Base-by-base conservation (phyloP, 2,329 filamentous ascomycete species). In the Atkinsonella texensis region DNA sequence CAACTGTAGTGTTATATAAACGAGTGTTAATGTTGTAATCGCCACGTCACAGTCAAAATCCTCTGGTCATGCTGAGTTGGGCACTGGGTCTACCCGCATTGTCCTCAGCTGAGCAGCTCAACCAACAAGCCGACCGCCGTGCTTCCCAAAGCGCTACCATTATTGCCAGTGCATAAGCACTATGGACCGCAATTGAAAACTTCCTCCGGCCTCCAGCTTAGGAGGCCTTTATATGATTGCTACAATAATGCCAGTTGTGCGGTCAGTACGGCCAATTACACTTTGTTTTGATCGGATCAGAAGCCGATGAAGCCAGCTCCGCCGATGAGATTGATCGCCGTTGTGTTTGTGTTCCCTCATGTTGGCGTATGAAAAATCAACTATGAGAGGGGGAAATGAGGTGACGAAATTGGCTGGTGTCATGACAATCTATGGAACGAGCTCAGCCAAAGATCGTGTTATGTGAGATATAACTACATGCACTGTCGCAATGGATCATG, bases 321-420 rank as follows among this genome's bases (percentile, higher is more conserved):
- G 70, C 46, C 71, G 54, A 23, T 64, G 57, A 49, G 59, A 35
- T 57, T 40, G 54, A 51, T 49, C 55, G 61, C 48, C 63, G 57
- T 58, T 64, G 59, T 69, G 66, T 50, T 60, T 63, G 53, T 66
- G 66, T 49, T 68, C 68, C 65, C 81, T 72, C 64, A 72, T 61
- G 60, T 71, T 60, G 59, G 67, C 13, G 74, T 80, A 70, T 53
- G 72, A 72, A 48, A 74, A 68, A 67, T 86, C 82, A 43, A 86
- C 74, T 49, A 84, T 73, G 45, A 87, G 75, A 2, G 83, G 85
- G 56, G 85, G 45, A 42, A 87, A 63, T 66, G 86, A 85, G 20
- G 80, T 76, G 48, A 80, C 69, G 62, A 85, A 78, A 56, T 80
- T 73, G 55, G 86, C 57, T 8, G 84, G 82, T 0, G 81, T 83